Conservation (phyloP, 2,329 filamentous ascomycete genomes). For the Pestalotiopsis sp. region DNA sequence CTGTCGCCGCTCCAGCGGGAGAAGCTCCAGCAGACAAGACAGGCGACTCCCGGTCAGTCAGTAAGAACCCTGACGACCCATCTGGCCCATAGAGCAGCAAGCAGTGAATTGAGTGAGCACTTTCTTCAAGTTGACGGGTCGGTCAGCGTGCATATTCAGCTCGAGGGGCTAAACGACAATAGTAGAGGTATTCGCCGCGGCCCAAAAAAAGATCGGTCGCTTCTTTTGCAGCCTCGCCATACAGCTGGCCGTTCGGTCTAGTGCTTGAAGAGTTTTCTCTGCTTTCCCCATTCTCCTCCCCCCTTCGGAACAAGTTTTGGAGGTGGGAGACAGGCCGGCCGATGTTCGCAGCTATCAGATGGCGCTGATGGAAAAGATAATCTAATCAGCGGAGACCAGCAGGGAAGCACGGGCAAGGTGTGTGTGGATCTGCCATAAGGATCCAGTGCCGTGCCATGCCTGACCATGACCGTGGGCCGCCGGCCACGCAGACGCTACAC, state of each 20-base stretch:
- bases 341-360: slow-evolving; percentile 8
- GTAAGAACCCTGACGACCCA: neutral
- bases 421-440: neutral
- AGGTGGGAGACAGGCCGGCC: neutral
- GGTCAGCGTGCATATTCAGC: neutral
- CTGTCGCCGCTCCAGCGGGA: neutral
- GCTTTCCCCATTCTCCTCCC: neutral
- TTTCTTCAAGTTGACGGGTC: neutral
- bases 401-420: neutral
- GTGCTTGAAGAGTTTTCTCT: neutral
- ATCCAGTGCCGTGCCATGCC: neutral
- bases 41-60: neutral
- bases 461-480: neutral
- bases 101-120: too few relatives aligned
- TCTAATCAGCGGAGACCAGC: slow-evolving; percentile 5
- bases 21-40: neutral
- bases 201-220: neutral
- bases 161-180: neutral
- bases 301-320: neutral
- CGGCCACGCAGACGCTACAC: slow-evolving; percentile 2
- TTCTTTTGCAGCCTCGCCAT: neutral
- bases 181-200: neutral
- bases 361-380: slow-evolving; percentile 2
- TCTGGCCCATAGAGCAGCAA: neutral
- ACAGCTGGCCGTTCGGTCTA: neutral